A percentile compares a stretch with the other conserved stretches of the same genome.
Conservation (phyloP, 768 basidiomycete species). For the Suillus occidentalis region DNA sequence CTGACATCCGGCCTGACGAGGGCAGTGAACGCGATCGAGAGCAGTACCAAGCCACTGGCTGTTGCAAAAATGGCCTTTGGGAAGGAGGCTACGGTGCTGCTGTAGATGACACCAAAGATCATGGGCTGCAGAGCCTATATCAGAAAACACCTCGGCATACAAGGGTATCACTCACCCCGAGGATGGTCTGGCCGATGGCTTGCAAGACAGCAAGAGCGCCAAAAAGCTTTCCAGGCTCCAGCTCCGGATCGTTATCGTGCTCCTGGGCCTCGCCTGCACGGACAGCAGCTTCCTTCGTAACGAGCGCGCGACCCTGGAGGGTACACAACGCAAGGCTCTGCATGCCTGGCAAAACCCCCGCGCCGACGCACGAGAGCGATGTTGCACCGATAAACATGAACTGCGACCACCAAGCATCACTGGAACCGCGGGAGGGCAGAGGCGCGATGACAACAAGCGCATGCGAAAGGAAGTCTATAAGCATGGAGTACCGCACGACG, state of each 20-base stretch:
- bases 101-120: conserved; percentile 68
- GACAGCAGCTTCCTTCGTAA: conserved; percentile 37
- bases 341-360: conserved; percentile 65
- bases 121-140: conserved; percentile 50
- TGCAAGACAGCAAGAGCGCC: conserved; percentile 71
- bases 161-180: conserved; percentile 38
- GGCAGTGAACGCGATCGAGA: conserved; percentile 47
- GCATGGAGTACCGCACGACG: conserved; percentile 62
- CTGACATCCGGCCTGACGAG: conserved; percentile 38
- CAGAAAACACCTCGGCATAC: not conserved
- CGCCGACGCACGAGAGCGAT: conserved; percentile 62
- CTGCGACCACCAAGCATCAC: conserved; percentile 32
- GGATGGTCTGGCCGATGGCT: conserved; percentile 63
- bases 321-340: conserved; percentile 76
- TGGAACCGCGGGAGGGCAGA: conserved; percentile 36
- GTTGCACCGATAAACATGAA: conserved; percentile 58
- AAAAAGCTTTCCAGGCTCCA: conserved; percentile 56
- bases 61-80: conserved; percentile 69
- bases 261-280: conserved; percentile 15
- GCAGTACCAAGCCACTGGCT: conserved; percentile 54
- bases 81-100: conserved; percentile 57
- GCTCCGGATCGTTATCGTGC: conserved; percentile 30
- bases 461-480: conserved; percentile 68
- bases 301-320: conserved; percentile 35
- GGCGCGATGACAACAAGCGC: conserved; percentile 55